Base-by-base conservation (phyloP, 23 red algal genomes). In the Gracilaria domingensis region DNA sequence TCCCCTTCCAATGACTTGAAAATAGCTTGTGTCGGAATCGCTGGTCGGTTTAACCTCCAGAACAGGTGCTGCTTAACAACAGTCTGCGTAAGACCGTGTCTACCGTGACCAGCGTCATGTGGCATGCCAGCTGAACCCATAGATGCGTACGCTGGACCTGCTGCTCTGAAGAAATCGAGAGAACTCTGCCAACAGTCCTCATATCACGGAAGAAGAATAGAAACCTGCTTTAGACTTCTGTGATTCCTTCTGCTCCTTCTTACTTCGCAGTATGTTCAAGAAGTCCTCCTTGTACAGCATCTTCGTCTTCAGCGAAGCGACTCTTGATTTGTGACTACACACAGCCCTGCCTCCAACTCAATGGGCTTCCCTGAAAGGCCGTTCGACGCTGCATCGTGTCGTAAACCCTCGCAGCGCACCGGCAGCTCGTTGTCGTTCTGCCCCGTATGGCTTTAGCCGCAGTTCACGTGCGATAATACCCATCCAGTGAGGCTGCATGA, bases 241-340 rank as follows among this genome's bases (percentile, higher is more conserved):
- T 66, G 59, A 93, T 98, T 51, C 84, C 56, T 88, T 92, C 48
- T 88, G 87, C 45, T 95, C 96, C 81, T 95, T 94, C 65, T 98
- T 98, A 98, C 20, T 88, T 88, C 71, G 96, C 16, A 98, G 45
- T 9, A 98, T 93, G 54, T 92, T 81, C 21, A 98, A 73, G 84
- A 98, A 98, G 58, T 73, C 79, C n/a, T n/a, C n/a, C 36, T 93
- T 87, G 83, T 98, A 98, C 34, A 95, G n/a, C 87, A 45, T 38
- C 66, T 37, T 93, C 90, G 50, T 95, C 79, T 20, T 88, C 35
- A 25, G 80, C 47, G 81, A 98, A 98, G 59, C 96, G 85, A 44
- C 71, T 74, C 71, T 98, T 98, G 66, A 98, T 95, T 72, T 93
- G 95, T 98, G 40, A 98, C 96, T 98, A 98, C 21, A 55, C 44